Percentiles rank a stretch among this genome's conserved stretches.
These are phyloP conservation scores for Cutaneotrichosporon arboriforme DNA, from an alignment of 1,284 basidiomycete species.

Conservation along the genomic window DNA sequence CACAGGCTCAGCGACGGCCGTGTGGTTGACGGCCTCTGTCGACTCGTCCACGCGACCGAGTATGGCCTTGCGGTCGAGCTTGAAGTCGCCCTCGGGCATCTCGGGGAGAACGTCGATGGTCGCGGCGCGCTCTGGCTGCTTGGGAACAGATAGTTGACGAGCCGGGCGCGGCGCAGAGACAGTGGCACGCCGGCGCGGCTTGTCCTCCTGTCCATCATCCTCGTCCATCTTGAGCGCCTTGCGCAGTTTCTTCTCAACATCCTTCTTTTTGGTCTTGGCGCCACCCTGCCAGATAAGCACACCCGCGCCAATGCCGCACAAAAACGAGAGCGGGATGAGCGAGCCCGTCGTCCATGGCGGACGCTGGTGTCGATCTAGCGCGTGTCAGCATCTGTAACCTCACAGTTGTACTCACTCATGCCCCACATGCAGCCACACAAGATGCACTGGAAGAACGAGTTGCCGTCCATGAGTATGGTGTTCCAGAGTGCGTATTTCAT, in stretches of 20 bases:
- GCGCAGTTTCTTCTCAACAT: conserved; percentile 62
- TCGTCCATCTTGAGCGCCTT: conserved; percentile 56
- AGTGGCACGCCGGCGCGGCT: conserved; percentile 10
- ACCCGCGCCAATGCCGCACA: conserved; percentile 73
- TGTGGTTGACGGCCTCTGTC: background rate
- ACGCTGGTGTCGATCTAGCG: conserved; percentile 40
- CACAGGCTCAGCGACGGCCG: background rate
- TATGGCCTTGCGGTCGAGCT: background rate
- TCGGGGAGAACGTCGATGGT: background rate
- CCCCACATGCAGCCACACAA: conserved; percentile 79
- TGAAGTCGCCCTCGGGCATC: background rate
- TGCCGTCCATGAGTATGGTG: conserved; percentile 62
- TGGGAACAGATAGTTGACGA: background rate
- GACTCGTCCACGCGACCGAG: conserved; percentile 1
- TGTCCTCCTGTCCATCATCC: conserved; percentile 4
- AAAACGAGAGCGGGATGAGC: conserved; percentile 69
- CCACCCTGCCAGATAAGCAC: conserved; percentile 72
- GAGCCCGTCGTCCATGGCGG: conserved; percentile 56
- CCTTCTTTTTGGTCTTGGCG: conserved; percentile 67
- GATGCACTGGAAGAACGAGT: conserved; percentile 72
- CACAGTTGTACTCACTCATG: conserved; percentile 47
- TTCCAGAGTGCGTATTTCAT: conserved; percentile 57
- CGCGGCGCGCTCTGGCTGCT: background rate
- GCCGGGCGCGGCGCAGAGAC: background rate
- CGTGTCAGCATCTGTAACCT: background rate